phyloP scores from a whole-genome alignment of 208 protist genomes.

The Strigomonas culicis region DNA sequence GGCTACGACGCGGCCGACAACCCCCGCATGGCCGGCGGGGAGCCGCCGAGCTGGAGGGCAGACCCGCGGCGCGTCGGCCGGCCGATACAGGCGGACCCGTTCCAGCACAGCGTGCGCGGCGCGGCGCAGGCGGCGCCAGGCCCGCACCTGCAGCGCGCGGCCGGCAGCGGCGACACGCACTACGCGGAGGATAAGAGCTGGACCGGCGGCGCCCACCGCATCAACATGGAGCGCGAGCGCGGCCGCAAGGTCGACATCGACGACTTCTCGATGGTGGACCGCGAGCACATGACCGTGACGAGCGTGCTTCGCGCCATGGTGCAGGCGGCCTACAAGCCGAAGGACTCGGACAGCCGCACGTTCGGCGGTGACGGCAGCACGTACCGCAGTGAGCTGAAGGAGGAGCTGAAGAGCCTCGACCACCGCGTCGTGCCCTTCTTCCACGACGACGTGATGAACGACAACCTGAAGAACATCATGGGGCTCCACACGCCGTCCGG shows the following conservation, averaged over 20 bases:
- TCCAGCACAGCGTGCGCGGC: conserved; percentile 9
- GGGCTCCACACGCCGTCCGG: conserved; percentile 53
- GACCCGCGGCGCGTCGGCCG: conserved; percentile 19
- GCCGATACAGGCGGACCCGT: conserved; percentile 13
- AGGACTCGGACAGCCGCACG: conserved; percentile 52
- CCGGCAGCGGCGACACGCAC: not conserved
- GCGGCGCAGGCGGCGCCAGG: not conserved
- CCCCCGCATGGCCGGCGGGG: conserved; percentile 5
- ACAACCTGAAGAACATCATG: conserved; percentile 67
- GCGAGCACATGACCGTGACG: conserved; percentile 43
- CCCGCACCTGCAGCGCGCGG: not conserved
- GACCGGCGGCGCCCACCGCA: not conserved
- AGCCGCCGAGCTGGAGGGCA: conserved; percentile 43
- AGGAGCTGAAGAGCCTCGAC: conserved; percentile 77
- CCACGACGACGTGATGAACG: conserved; percentile 56
- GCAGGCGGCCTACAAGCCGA: conserved; percentile 66
- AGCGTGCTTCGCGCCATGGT: conserved; percentile 32
- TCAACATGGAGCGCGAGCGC: not conserved
- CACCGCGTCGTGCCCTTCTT: conserved; percentile 53
- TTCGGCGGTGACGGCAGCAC: conserved; percentile 68
- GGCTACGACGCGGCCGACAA: conserved; percentile 18
- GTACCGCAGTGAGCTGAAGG: conserved; percentile 41
- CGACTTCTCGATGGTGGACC: conserved; percentile 62
- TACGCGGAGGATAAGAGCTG: conserved; percentile 2
- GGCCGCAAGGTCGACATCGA: not conserved